Evolutionary conservation across 2,329 filamentous ascomycete genomes (phyloP).

Genomic region (Raffaelea albimanens): DNA sequence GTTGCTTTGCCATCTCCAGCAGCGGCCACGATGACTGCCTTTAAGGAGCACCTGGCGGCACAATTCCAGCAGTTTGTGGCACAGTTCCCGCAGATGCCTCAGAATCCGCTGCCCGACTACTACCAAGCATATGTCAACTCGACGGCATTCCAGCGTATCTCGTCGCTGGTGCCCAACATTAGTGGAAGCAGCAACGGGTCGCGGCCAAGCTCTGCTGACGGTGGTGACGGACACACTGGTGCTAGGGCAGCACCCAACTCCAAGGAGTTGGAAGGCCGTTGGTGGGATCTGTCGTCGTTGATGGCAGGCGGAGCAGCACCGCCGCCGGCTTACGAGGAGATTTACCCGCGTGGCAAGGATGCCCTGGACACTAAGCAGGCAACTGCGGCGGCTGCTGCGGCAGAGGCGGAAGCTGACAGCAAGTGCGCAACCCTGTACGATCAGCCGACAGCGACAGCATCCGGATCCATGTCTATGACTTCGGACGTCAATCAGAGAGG

Average conservation of each 20-base stretch:
- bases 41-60: slow-evolving; percentile 63
- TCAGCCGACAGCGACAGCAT: background rate
- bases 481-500: background rate
- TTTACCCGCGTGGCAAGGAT: slow-evolving; percentile 40
- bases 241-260: slow-evolving; percentile 24
- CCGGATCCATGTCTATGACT: background rate
- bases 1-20: slow-evolving; percentile 42
- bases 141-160: slow-evolving; percentile 60
- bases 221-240: slow-evolving; percentile 28
- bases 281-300: slow-evolving; percentile 57
- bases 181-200: slow-evolving; percentile 22
- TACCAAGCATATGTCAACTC: slow-evolving; percentile 59
- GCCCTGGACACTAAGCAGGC: slow-evolving; percentile 46
- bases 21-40: slow-evolving; percentile 55
- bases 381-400: slow-evolving; percentile 47
- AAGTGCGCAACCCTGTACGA: slow-evolving; percentile 49
- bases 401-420: slow-evolving; percentile 47
- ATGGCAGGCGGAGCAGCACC: slow-evolving; percentile 35
- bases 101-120: slow-evolving; percentile 42
- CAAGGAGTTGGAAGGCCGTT: slow-evolving; percentile 44
- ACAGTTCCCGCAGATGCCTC: slow-evolving; percentile 36
- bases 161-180: slow-evolving; percentile 61
- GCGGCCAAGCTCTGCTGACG: slow-evolving; percentile 35
- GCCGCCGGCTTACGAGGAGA: slow-evolving; percentile 70
- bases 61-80: slow-evolving; percentile 69